phyloP scores from a whole-genome alignment of 1,284 basidiomycete genomes.

The Kwoniella shivajii region DNA sequence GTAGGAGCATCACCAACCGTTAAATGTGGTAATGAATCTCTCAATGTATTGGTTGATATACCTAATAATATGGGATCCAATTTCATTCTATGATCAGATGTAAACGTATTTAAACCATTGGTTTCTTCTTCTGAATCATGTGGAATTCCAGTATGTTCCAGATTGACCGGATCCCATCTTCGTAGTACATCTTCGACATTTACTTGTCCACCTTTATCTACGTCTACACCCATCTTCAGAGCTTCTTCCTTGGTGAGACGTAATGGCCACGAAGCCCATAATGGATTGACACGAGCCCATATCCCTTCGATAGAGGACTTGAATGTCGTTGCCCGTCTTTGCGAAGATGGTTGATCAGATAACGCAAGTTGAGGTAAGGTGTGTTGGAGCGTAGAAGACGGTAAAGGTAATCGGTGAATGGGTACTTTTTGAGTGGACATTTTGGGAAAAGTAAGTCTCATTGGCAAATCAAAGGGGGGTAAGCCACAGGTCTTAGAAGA shows the following conservation, averaged over 20 bases:
- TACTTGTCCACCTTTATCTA: slow-evolving; percentile 43
- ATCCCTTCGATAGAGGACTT: slow-evolving; percentile 50
- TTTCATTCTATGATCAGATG: slow-evolving; percentile 60
- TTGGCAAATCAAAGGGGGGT: neutral
- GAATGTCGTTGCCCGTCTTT: slow-evolving; percentile 67
- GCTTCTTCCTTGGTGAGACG: slow-evolving; percentile 67
- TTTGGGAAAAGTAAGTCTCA: slow-evolving; percentile 13
- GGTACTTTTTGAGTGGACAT: slow-evolving; percentile 22
- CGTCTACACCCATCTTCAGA: slow-evolving; percentile 64
- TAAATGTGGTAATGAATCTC: slow-evolving; percentile 79
- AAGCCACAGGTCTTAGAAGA: neutral
- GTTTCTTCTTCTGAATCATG: slow-evolving; percentile 25
- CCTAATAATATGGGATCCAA: slow-evolving; percentile 65
- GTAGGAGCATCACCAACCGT: slow-evolving; percentile 81
- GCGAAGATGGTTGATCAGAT: slow-evolving; percentile 64
- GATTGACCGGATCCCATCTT: slow-evolving; percentile 41
- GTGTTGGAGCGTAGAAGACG: slow-evolving; percentile 35
- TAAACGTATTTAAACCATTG: slow-evolving; percentile 31
- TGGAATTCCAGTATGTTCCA: slow-evolving; percentile 12
- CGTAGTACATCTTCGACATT: slow-evolving; percentile 63
- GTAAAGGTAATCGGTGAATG: slow-evolving; percentile 42
- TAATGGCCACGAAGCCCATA: slow-evolving; percentile 84
- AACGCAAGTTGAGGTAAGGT: slow-evolving; percentile 37
- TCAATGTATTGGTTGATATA: slow-evolving; percentile 65
- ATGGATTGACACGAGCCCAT: slow-evolving; percentile 80